Conservation (phyloP, 306 rosid genomes). For the Fagus sylvatica region DNA sequence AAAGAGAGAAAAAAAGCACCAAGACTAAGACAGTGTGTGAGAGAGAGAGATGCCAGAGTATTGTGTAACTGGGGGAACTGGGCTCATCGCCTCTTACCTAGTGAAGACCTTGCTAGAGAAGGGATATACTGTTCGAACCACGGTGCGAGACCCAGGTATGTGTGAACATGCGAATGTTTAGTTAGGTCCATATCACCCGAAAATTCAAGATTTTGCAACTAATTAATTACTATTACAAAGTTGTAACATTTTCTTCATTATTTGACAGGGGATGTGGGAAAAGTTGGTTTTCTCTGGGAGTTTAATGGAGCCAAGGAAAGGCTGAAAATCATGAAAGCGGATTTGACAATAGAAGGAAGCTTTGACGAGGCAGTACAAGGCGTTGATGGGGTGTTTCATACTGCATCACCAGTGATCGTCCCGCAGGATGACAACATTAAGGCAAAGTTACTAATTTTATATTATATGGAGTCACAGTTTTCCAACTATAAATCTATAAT, state of each 20-base stretch:
- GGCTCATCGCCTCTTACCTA: constrained; percentile 71
- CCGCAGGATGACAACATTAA: constrained; percentile 55
- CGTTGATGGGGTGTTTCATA: constrained; percentile 82
- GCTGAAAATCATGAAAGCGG: constrained; percentile 63
- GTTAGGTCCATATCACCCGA: no score
- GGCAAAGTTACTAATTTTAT: constrained; percentile 30
- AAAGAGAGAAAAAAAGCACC: no score
- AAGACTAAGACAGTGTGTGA: neutral
- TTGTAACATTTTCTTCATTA: neutral
- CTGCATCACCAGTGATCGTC: constrained; percentile 76
- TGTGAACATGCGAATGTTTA: neutral
- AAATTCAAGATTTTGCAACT: no score
- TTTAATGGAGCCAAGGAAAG: constrained; percentile 68
- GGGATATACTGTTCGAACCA: constrained; percentile 65
- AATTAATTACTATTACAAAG: neutral
- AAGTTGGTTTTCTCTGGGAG: constrained; percentile 61
- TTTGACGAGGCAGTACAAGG: constrained; percentile 68
- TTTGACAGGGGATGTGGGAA: constrained; percentile 45
- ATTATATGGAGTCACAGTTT: no score
- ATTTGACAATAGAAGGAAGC: constrained; percentile 64
- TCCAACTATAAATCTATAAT: neutral
- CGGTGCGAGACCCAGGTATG: constrained; percentile 76
- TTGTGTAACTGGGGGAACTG: constrained; percentile 84
- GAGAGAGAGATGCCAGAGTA: constrained; percentile 58
- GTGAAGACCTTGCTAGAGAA: constrained; percentile 65